These are phyloP conservation scores for Rhodotorula toruloides DNA, from an alignment of 768 basidiomycete species.

Conservation along the genomic window DNA sequence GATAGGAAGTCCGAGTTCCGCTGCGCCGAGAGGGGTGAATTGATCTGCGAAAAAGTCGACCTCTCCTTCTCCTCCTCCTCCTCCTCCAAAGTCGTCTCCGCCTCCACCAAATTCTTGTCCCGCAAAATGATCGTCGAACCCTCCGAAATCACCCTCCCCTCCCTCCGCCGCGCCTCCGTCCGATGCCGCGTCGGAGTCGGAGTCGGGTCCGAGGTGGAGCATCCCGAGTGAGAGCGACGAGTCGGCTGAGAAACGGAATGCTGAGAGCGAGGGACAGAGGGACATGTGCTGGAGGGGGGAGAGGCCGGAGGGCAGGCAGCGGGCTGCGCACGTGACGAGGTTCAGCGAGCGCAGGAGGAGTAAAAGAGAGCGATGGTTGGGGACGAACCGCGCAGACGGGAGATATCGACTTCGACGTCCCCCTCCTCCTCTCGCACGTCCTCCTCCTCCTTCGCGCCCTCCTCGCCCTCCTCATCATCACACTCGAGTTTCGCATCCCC, in stretches of 20 bases:
- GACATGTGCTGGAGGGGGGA: conserved; percentile 5
- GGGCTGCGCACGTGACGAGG: not conserved
- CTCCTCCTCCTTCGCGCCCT: not conserved
- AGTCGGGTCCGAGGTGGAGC: conserved; percentile 44
- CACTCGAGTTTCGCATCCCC: conserved; percentile 32
- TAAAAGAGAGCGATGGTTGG: not conserved
- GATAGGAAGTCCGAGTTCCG: conserved; percentile 41
- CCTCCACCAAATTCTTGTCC: conserved; percentile 44
- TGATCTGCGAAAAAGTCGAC: conserved; percentile 32
- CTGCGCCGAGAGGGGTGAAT: conserved; percentile 13
- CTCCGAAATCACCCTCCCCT: conserved; percentile 32
- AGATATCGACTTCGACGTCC: conserved; percentile 4
- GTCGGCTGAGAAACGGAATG: conserved; percentile 27
- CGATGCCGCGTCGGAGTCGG: conserved; percentile 48
- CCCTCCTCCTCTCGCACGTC: conserved; percentile 12
- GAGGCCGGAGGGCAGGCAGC: not conserved
- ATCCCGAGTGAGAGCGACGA: conserved; percentile 58
- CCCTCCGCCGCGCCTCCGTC: conserved; percentile 43
- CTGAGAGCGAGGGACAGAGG: conserved; percentile 24
- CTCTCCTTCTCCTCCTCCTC: conserved; percentile 21
- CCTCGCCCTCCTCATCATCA: conserved; percentile 10
- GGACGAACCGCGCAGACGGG: not conserved
- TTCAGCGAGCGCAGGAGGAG: not conserved
- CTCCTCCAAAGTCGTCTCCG: conserved; percentile 43
- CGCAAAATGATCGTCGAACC: conserved; percentile 47